phyloP scores from a whole-genome alignment of 2,329 filamentous ascomycete species.

The Magnaporthales sp. region DNA sequence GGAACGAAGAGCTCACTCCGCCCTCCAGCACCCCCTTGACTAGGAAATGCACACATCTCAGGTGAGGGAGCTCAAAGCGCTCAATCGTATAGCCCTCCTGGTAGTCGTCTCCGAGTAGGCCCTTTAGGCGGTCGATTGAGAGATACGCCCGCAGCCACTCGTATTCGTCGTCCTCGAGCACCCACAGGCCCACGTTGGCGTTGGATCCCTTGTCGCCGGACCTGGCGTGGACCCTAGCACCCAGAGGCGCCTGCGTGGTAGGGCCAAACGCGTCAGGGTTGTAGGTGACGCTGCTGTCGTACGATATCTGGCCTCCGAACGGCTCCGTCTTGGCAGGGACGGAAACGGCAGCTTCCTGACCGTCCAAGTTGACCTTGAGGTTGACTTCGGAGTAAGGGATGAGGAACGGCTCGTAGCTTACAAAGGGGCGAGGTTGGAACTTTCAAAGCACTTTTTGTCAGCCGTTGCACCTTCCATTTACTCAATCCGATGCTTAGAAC shows the following conservation, averaged over 20 bases:
- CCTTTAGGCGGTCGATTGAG: slow-evolving; percentile 24
- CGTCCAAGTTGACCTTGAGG: slow-evolving; percentile 1
- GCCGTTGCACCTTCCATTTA: too few relatives aligned
- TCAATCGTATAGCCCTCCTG: slow-evolving; percentile 28
- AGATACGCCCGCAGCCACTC: slow-evolving; percentile 28
- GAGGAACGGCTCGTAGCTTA: slow-evolving; percentile 23
- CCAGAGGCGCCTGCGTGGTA: slow-evolving; percentile 15
- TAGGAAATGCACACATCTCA: slow-evolving; percentile 21
- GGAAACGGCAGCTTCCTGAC: background rate
- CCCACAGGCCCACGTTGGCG: slow-evolving; percentile 25
- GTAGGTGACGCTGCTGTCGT: too few relatives aligned
- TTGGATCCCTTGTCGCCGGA: slow-evolving; percentile 25
- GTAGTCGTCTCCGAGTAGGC: slow-evolving; percentile 35
- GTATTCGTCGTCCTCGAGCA: slow-evolving; percentile 27
- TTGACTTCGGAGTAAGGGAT: slow-evolving; percentile 9
- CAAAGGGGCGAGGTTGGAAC: slow-evolving; percentile 20
- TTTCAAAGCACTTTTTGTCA: too few relatives aligned
- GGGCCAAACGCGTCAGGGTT: slow-evolving; percentile 5
- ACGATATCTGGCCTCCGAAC: background rate
- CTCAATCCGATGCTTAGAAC: background rate
- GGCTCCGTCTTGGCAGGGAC: background rate
- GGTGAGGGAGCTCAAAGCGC: slow-evolving; percentile 32
- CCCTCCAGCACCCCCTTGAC: slow-evolving; percentile 33
- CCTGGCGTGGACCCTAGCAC: slow-evolving; percentile 20
- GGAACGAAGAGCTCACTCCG: slow-evolving; percentile 35